These are phyloP conservation scores for Hypocreales sp. DNA, from an alignment of 2,329 filamentous ascomycete genomes.

Conservation along the genomic window DNA sequence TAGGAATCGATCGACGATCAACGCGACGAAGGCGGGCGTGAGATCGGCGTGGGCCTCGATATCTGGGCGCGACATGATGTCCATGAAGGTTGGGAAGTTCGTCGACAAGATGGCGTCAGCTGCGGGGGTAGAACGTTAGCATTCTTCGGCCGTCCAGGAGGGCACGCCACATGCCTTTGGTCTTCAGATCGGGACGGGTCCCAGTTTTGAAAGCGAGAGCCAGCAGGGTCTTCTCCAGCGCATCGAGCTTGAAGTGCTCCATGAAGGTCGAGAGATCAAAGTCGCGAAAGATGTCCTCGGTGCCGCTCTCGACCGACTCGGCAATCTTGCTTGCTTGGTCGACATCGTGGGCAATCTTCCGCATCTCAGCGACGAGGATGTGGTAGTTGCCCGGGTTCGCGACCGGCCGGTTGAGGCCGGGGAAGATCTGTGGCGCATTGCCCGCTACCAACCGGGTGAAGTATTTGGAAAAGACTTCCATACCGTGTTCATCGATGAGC, in stretches of 20 bases:
- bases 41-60: constrained; percentile 51
- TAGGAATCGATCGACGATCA: constrained; percentile 73
- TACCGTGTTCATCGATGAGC: constrained; percentile 95
- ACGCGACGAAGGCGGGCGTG: constrained; percentile 53
- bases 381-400: constrained; percentile 72
- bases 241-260: constrained; percentile 89
- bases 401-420: constrained; percentile 55
- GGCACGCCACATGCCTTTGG: constrained; percentile 53
- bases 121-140: constrained; percentile 25
- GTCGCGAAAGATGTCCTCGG: constrained; percentile 87
- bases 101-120: constrained; percentile 81
- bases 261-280: constrained; percentile 94
- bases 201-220: constrained; percentile 77
- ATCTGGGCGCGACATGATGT: constrained; percentile 53
- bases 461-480: constrained; percentile 96
- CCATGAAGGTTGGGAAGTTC: constrained; percentile 63
- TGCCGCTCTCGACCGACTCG: constrained; percentile 78
- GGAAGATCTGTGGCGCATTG: constrained; percentile 87
- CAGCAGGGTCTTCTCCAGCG: constrained; percentile 73
- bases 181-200: constrained; percentile 67
- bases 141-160: constrained; percentile 35
- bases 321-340: constrained; percentile 83
- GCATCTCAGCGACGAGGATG: constrained; percentile 68
- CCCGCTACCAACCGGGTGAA: constrained; percentile 83
- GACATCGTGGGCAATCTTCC: constrained; percentile 66